Percentiles rank a stretch among this genome's conserved stretches.
phyloP scores from a whole-genome alignment of 1,284 basidiomycete species.

The Ceratobasidium sp. region DNA sequence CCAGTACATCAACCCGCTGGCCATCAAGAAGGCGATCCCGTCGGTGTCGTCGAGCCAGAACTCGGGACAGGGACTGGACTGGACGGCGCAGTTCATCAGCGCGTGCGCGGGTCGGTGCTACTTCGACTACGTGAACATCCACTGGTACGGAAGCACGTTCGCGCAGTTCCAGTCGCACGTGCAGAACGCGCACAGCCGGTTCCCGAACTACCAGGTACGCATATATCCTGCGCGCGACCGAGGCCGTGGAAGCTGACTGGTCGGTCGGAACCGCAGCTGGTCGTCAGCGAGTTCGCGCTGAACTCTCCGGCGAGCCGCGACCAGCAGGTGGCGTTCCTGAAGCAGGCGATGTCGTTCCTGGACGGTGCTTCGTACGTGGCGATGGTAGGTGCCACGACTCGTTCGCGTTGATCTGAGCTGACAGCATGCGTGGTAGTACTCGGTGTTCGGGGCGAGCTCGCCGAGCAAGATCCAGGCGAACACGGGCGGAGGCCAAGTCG shows the following conservation, averaged over 20 bases:
- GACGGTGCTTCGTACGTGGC: conserved; percentile 20
- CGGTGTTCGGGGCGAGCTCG: conserved; percentile 28
- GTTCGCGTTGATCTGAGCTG: not conserved
- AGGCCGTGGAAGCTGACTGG: too few species aligned
- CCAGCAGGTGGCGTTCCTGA: conserved; percentile 25
- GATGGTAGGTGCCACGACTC: not conserved
- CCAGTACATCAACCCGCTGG: conserved; percentile 34
- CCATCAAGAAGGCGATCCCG: conserved; percentile 31
- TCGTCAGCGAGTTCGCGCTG: conserved; percentile 22
- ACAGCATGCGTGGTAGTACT: not conserved
- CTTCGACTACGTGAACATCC: conserved; percentile 31
- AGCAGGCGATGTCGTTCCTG: conserved; percentile 8
- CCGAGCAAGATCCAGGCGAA: conserved; percentile 21
- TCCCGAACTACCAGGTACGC: conserved; percentile 26
- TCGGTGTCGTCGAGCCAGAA: conserved; percentile 14
- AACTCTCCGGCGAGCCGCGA: conserved; percentile 14
- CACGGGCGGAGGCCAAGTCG: conserved; percentile 23
- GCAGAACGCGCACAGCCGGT: conserved; percentile 11
- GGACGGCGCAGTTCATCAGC: conserved; percentile 6
- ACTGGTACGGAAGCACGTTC: conserved; percentile 29
- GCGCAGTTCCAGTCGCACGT: conserved; percentile 26
- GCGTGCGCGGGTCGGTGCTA: conserved; percentile 21
- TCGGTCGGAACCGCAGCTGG: not conserved
- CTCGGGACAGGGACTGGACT: conserved; percentile 12
- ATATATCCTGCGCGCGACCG: not conserved